These are phyloP conservation scores for Boeremia lycopersici DNA, from an alignment of 2,329 filamentous ascomycete genomes.

Conservation along the genomic window DNA sequence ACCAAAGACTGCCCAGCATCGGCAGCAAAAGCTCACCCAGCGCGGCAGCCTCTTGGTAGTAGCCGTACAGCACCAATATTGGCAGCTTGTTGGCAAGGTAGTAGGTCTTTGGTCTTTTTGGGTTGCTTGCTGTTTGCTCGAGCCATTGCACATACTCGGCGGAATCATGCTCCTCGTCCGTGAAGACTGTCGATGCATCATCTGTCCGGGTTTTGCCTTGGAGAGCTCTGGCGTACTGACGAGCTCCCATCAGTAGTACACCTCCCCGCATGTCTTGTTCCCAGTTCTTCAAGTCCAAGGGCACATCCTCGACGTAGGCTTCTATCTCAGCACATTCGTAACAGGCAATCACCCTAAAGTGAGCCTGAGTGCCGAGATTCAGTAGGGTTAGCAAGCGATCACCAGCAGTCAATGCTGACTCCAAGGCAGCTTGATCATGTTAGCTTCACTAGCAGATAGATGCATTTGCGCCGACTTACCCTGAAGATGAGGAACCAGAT, in stretches of 20 bases:
- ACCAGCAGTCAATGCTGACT: constrained; percentile 69
- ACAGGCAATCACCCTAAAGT: constrained; percentile 71
- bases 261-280: constrained; percentile 73
- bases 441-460: neutral
- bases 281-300: constrained; percentile 76
- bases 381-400: constrained; percentile 75
- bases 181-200: constrained; percentile 64
- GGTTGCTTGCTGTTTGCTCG: constrained; percentile 59
- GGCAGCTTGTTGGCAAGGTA: constrained; percentile 65
- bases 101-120: constrained; percentile 67
- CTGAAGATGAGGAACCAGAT: constrained; percentile 66
- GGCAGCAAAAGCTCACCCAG: constrained; percentile 51
- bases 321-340: constrained; percentile 74
- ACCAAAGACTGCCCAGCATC: constrained; percentile 52
- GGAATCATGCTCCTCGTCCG: constrained; percentile 70
- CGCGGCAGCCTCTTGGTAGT: constrained; percentile 49
- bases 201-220: constrained; percentile 72
- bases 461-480: constrained; percentile 25
- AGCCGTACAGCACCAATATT: constrained; percentile 52
- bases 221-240: constrained; percentile 71
- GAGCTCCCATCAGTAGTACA: constrained; percentile 67
- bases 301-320: constrained; percentile 72
- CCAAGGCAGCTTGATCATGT: constrained; percentile 55
- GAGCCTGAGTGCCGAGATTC: constrained; percentile 70
- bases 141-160: constrained; percentile 60